Evolutionary conservation across 768 basidiomycete genomes (phyloP).

Genomic region (Rhizopogon salebrosus): DNA sequence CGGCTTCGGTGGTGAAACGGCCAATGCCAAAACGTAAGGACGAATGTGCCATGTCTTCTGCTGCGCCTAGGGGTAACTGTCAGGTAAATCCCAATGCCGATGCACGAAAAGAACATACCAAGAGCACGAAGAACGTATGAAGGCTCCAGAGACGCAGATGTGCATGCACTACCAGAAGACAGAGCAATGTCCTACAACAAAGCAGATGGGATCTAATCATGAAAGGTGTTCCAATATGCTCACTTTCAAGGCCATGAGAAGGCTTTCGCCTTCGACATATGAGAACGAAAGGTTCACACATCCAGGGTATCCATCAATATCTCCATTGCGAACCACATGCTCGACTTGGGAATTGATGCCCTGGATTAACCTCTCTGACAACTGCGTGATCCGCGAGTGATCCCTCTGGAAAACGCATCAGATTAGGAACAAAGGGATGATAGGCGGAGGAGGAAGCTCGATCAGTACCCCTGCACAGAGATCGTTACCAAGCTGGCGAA

Average conservation of each 20-base stretch:
- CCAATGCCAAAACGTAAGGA: constrained; percentile 97
- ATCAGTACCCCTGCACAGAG: constrained; percentile 94
- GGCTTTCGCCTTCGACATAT: constrained; percentile 95
- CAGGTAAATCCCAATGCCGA: neutral
- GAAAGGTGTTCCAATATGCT: constrained; percentile 7
- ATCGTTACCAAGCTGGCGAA: constrained; percentile 58
- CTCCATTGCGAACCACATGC: constrained; percentile 92
- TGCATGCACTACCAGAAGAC: constrained; percentile 97
- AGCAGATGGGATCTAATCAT: neutral
- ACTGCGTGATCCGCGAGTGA: constrained; percentile 61
- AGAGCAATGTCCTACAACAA: constrained; percentile 80
- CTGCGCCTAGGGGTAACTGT: constrained; percentile 57
- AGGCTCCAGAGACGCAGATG: constrained; percentile 96
- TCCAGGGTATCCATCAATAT: constrained; percentile 86
- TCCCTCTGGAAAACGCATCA: constrained; percentile 53
- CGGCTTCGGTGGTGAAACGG: constrained; percentile 95
- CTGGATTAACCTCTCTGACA: constrained; percentile 77
- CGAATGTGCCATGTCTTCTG: constrained; percentile 99
- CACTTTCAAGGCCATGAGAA: constrained; percentile 97
- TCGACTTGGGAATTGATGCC: constrained; percentile 82
- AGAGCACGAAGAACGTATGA: constrained; percentile 97
- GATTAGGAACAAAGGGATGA: constrained; percentile 2
- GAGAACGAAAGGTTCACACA: constrained; percentile 95
- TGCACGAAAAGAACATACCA: constrained; percentile 37
- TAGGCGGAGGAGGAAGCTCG: neutral